Evolutionary conservation across 495 filamentous ascomycete species (phyloP).

Genomic region (Aspergillus olivimuriae): DNA sequence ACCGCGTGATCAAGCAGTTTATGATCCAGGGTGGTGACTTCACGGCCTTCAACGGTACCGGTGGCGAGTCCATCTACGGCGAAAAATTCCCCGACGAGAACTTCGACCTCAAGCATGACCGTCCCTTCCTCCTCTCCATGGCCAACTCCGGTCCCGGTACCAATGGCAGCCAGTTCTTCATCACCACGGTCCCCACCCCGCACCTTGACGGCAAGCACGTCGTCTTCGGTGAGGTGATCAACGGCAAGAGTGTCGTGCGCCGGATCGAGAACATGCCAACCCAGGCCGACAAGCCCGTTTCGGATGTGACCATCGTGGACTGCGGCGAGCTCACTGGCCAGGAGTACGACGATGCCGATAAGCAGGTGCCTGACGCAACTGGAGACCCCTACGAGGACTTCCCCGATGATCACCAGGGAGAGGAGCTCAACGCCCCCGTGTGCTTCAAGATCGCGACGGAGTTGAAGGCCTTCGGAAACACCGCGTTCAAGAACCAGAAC

Average conservation of each 20-base stretch:
- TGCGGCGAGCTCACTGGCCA: slow-evolving; percentile 78
- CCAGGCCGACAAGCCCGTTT: slow-evolving; percentile 69
- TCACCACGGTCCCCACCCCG: slow-evolving; percentile 88
- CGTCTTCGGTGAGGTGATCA: slow-evolving; percentile 56
- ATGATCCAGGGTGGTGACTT: slow-evolving; percentile 99
- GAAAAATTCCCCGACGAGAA: slow-evolving; percentile 98
- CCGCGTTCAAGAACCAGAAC: slow-evolving; percentile 78
- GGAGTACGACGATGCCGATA: slow-evolving; percentile 54
- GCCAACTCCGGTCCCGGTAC: slow-evolving; percentile 92
- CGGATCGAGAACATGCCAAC: slow-evolving; percentile 87
- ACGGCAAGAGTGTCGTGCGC: slow-evolving; percentile 83
- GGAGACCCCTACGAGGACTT: slow-evolving; percentile 96
- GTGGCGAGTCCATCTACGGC: slow-evolving; percentile 96
- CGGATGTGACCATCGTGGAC: slow-evolving; percentile 69
- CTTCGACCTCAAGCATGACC: slow-evolving; percentile 87
- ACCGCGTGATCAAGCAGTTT: slow-evolving; percentile 97
- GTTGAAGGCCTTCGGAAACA: slow-evolving; percentile 88
- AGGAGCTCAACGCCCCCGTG: slow-evolving; percentile 50
- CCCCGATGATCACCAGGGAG: slow-evolving; percentile 76
- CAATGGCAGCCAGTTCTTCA: slow-evolving; percentile 97
- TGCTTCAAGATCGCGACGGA: slow-evolving; percentile 67
- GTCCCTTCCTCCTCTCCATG: slow-evolving; percentile 93
- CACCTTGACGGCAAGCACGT: slow-evolving; percentile 95
- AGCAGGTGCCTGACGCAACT: slow-evolving; percentile 65
- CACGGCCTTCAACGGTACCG: slow-evolving; percentile 90